phyloP scores from a whole-genome alignment of 1,139 yeast genomes.

The Debaryomyces nepalensis region DNA sequence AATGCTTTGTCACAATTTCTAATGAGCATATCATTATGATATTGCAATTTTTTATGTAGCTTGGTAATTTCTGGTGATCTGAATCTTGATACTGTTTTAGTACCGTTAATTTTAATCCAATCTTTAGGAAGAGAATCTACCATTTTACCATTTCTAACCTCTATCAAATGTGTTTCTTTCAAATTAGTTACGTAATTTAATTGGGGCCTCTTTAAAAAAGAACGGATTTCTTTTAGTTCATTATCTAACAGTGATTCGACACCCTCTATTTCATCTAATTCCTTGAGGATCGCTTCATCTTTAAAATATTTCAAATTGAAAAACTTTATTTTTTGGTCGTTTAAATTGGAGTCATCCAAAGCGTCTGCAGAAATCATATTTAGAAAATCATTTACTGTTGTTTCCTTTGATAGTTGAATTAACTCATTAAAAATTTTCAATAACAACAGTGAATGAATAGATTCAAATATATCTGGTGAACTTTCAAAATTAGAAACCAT shows the following conservation, averaged over 20 bases:
- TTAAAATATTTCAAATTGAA: conserved; percentile 51
- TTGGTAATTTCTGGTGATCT: conserved; percentile 62
- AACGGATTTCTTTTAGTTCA: conserved; percentile 54
- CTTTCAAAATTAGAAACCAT: conserved; percentile 32
- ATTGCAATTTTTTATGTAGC: conserved; percentile 59
- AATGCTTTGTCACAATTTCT: conserved; percentile 62
- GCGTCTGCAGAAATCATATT: conserved; percentile 65
- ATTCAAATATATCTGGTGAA: conserved; percentile 17
- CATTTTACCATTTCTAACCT: conserved; percentile 63
- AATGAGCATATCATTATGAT: conserved; percentile 63
- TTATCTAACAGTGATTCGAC: conserved; percentile 50
- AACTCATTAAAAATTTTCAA: conserved; percentile 27
- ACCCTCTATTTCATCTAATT: conserved; percentile 45
- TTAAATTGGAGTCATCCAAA: conserved; percentile 48
- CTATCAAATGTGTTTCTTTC: conserved; percentile 73
- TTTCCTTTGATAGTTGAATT: conserved; percentile 21
- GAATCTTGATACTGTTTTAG: conserved; percentile 72
- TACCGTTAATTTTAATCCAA: conserved; percentile 79
- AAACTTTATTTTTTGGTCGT: conserved; percentile 54
- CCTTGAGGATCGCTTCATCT: conserved; percentile 45
- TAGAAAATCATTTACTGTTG: conserved; percentile 40
- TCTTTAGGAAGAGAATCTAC: conserved; percentile 63
- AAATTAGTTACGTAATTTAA: conserved; percentile 59
- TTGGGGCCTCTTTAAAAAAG: conserved; percentile 58
- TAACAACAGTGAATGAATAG: conserved; percentile 30